These are phyloP conservation scores for Blastobotrys ciferrii DNA, from an alignment of 1,139 yeast genomes.

Conservation along the genomic window DNA sequence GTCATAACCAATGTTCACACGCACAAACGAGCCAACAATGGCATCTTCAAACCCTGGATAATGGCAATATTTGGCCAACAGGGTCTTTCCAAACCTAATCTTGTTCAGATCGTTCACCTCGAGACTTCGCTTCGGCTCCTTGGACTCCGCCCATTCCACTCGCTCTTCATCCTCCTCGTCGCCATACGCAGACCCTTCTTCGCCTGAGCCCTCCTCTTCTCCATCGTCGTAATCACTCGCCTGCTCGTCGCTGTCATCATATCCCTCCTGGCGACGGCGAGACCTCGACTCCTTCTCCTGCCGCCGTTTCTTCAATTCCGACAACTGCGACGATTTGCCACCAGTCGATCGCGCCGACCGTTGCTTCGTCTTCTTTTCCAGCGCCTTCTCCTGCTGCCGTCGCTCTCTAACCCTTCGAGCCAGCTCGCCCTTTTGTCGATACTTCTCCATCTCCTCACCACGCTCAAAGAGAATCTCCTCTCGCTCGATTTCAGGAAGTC, in stretches of 20 bases:
- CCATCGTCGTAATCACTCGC: conserved; percentile 32
- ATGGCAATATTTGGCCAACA: conserved; percentile 71
- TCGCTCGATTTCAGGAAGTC: conserved; percentile 86
- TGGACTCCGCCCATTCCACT: conserved; percentile 53
- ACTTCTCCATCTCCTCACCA: conserved; percentile 85
- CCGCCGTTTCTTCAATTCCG: conserved; percentile 82
- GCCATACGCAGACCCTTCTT: conserved; percentile 41
- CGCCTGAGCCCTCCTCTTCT: conserved; percentile 30
- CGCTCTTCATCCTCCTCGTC: conserved; percentile 41
- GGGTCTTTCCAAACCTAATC: conserved; percentile 72
- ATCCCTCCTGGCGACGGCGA: conserved; percentile 25
- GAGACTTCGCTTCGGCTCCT: conserved; percentile 28
- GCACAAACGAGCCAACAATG: conserved; percentile 72
- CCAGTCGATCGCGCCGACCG: conserved; percentile 26
- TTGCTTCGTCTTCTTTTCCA: conserved; percentile 33
- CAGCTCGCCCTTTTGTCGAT: conserved; percentile 75
- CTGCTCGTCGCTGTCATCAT: conserved; percentile 23
- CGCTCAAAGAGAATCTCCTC: conserved; percentile 90
- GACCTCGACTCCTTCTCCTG: conserved; percentile 50
- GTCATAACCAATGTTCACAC: conserved; percentile 75
- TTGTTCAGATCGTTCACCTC: conserved; percentile 63
- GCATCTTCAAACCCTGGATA: conserved; percentile 75
- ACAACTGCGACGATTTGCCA: conserved; percentile 58
- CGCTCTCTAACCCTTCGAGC: conserved; percentile 74
- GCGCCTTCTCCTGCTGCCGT: conserved; percentile 42